These are phyloP conservation scores for Albizia julibrissin DNA, from an alignment of 306 rosid species.

Conservation along the genomic window DNA sequence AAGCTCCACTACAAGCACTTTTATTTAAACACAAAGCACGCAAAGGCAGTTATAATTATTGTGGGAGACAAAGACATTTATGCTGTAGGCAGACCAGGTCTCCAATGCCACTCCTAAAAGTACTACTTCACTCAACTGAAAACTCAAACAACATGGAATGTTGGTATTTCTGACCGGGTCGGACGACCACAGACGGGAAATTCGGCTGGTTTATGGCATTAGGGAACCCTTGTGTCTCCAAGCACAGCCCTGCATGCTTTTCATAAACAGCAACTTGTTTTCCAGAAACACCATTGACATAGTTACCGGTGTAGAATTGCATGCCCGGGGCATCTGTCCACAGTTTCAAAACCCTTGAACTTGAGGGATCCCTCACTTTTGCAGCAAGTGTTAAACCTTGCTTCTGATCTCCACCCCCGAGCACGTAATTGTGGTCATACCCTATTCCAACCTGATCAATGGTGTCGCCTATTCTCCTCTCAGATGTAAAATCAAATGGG, in stretches of 20 bases:
- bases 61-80: slow-evolving; percentile 16
- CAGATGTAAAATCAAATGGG: slow-evolving; percentile 77
- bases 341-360: slow-evolving; percentile 79
- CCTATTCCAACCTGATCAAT: slow-evolving; percentile 76
- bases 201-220: slow-evolving; percentile 74
- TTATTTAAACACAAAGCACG: slow-evolving; percentile 21
- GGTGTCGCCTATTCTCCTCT: slow-evolving; percentile 68
- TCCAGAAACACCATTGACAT: slow-evolving; percentile 66
- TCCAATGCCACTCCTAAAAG: slow-evolving; percentile 21
- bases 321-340: slow-evolving; percentile 85
- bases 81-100: slow-evolving; percentile 22
- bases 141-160: slow-evolving; percentile 89
- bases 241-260: slow-evolving; percentile 84
- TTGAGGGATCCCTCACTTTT: slow-evolving; percentile 79
- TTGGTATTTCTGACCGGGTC: slow-evolving; percentile 75
- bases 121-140: slow-evolving; percentile 57
- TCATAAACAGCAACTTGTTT: slow-evolving; percentile 73
- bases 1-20: neutral
- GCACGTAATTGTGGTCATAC: slow-evolving; percentile 88
- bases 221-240: slow-evolving; percentile 98
- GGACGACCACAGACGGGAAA: slow-evolving; percentile 78
- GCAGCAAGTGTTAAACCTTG: slow-evolving; percentile 76
- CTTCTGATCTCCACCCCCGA: slow-evolving; percentile 71
- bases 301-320: slow-evolving; percentile 95
- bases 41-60: neutral